Evolutionary conservation across 2,329 filamentous ascomycete genomes (phyloP).

Genomic region (Trichoderma citrinoviride): DNA sequence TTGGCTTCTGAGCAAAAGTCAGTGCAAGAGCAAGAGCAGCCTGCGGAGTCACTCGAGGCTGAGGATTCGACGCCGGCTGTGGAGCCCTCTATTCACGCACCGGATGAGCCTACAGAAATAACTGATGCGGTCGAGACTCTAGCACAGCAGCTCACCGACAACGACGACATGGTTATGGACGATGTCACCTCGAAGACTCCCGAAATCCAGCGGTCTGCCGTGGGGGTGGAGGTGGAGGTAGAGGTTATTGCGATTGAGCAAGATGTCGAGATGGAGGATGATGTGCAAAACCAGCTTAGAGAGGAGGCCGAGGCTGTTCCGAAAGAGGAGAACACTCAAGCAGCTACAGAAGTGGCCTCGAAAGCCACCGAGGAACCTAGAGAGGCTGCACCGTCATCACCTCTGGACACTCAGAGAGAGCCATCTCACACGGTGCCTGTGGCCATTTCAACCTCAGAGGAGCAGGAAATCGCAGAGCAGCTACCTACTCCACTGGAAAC

Average conservation of each 20-base stretch:
- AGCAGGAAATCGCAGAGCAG: conserved; percentile 1
- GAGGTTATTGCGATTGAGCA: not conserved
- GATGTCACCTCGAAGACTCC: not conserved
- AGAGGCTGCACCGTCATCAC: not conserved
- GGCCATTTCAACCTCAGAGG: not conserved
- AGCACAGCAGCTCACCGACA: not conserved
- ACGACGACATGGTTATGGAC: not conserved
- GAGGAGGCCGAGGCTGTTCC: not conserved
- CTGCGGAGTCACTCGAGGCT: not conserved
- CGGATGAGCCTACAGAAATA: not conserved
- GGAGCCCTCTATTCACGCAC: not conserved
- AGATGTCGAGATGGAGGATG: conserved; percentile 23
- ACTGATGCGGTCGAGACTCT: not conserved
- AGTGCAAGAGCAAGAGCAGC: not conserved
- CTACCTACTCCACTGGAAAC: conserved; percentile 9
- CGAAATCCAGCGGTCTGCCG: not conserved
- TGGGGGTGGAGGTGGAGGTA: not conserved
- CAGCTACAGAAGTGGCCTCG: not conserved
- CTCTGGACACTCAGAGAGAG: not conserved
- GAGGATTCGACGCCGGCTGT: not conserved
- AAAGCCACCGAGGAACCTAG: not conserved
- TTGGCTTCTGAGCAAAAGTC: not conserved
- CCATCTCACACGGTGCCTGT: not conserved
- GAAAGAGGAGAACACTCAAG: not conserved
- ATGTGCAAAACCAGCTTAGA: not conserved